phyloP scores from a whole-genome alignment of 257 asterid genomes.

The Solanum piurae region DNA sequence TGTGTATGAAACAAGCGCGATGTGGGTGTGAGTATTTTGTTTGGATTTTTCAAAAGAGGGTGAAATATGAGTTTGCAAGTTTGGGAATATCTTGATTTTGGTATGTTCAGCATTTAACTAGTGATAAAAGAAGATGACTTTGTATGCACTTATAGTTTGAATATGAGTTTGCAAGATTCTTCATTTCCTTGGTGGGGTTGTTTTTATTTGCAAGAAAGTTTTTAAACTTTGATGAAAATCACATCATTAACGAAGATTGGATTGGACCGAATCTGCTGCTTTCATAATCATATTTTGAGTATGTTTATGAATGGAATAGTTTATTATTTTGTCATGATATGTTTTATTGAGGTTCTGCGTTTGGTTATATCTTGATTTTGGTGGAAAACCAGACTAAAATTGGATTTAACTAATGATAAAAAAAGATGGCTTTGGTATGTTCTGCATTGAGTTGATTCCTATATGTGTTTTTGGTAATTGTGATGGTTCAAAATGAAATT shows the following conservation, averaged over 20 bases:
- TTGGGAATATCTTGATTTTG: background rate
- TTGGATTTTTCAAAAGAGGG: background rate
- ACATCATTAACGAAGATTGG: background rate
- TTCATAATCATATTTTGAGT: background rate
- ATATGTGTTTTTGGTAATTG: background rate
- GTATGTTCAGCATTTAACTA: background rate
- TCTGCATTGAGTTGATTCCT: background rate
- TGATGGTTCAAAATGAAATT: background rate
- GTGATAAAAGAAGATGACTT: background rate
- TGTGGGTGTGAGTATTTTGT: background rate
- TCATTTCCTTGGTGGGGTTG: background rate
- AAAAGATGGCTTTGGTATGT: background rate
- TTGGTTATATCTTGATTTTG: background rate
- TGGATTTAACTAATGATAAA: background rate
- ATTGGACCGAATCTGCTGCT: background rate
- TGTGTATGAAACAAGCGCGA: background rate
- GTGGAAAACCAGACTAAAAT: background rate
- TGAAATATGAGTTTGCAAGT: background rate
- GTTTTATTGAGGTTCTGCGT: background rate
- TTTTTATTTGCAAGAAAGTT: background rate
- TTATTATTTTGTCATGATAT: background rate
- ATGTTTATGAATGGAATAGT: background rate
- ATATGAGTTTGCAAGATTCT: background rate
- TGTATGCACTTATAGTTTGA: background rate
- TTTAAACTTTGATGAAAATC: background rate